Evolutionary conservation across 441 rosid genomes (phyloP).

Genomic region (Erodium trifolium): DNA sequence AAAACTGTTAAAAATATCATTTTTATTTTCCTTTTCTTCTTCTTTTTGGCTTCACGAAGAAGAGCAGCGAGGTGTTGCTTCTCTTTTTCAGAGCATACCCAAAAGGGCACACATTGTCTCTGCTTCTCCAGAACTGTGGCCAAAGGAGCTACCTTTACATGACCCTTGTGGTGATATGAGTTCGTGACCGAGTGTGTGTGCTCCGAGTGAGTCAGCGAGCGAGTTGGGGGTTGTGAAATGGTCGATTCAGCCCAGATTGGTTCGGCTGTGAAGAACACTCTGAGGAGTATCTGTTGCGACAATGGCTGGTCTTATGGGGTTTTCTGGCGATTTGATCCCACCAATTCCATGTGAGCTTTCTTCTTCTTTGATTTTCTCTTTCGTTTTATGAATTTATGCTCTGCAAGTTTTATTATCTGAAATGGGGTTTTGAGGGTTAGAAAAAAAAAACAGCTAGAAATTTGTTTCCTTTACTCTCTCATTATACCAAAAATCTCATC

Average conservation of each 20-base stretch:
- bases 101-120: constrained; percentile 1
- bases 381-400: too few relatives aligned
- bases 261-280: constrained; percentile 35
- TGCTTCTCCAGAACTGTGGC: background rate
- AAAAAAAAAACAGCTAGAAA: background rate
- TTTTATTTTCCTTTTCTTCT: background rate
- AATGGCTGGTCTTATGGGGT: constrained; percentile 87
- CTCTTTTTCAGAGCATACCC: background rate
- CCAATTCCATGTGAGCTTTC: constrained; percentile 55
- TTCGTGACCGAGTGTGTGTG: constrained; percentile 15
- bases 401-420: background rate
- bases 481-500: too few relatives aligned
- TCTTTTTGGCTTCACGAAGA: background rate
- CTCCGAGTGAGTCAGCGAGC: constrained; percentile 19
- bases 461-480: background rate
- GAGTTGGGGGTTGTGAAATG: constrained; percentile 30
- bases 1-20: background rate
- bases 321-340: constrained; percentile 62
- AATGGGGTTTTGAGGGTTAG: background rate
- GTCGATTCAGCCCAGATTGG: constrained; percentile 17
- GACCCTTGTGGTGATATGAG: background rate
- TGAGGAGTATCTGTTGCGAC: constrained; percentile 53
- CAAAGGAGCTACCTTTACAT: background rate
- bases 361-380: background rate
- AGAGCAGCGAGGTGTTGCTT: background rate